Conservation (phyloP, 768 basidiomycete species). For the Trametes cinnabarina region DNA sequence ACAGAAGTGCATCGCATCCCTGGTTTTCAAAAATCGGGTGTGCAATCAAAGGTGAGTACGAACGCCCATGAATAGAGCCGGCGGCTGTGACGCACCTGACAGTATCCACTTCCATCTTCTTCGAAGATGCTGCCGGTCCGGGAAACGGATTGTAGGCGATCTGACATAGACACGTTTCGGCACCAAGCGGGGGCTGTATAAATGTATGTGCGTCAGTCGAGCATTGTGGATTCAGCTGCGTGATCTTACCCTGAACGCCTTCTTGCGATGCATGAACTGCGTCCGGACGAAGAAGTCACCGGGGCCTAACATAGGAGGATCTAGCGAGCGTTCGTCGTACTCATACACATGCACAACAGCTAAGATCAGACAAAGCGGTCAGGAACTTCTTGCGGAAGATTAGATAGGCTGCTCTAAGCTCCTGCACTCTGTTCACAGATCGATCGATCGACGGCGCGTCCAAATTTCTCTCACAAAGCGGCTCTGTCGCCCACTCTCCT, state of each 20-base stretch:
- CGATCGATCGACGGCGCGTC: too few relatives aligned
- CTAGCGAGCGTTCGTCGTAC: constrained; percentile 18
- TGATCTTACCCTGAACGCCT: constrained; percentile 2
- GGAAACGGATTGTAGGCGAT: constrained; percentile 13
- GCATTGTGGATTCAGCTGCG: not conserved
- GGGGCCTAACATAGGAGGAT: constrained; percentile 13
- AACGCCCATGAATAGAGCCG: not conserved
- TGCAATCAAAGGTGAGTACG: not conserved
- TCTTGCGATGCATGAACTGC: not conserved
- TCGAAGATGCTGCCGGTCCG: too few relatives aligned
- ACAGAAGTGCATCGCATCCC: constrained; percentile 22
- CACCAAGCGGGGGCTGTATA: constrained; percentile 6
- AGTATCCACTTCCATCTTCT: too few relatives aligned
- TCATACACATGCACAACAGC: constrained; percentile 14
- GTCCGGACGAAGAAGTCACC: constrained; percentile 12
- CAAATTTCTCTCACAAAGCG: too few relatives aligned
- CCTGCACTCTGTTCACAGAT: too few relatives aligned
- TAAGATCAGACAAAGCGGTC: not conserved
- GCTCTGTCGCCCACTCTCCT: too few relatives aligned
- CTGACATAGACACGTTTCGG: constrained; percentile 11
- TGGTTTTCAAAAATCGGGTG: not conserved
- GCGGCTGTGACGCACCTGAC: too few relatives aligned
- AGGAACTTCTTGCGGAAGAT: too few relatives aligned
- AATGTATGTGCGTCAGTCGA: not conserved
- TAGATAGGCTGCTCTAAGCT: too few relatives aligned